Evolutionary conservation across 2,329 filamentous ascomycete species (phyloP), one percentile per base, ranked within the genome.

Genomic region (Cadophora gregata): DNA sequence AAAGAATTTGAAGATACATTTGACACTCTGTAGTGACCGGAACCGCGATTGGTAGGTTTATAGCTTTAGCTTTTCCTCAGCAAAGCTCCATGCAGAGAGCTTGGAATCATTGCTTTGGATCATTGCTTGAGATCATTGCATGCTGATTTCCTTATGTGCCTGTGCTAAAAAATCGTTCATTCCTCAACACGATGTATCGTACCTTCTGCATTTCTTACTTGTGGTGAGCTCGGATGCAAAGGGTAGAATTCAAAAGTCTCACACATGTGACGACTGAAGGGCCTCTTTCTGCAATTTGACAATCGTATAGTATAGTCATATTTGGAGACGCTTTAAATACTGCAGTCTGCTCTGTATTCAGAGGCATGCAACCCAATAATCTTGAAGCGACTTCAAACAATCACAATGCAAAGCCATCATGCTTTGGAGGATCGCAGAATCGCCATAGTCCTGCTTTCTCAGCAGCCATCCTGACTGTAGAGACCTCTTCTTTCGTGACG

Each of bases 391-490:
- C 19, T 12, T 21, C 25, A 12, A 3, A 12, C n/a, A 29, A 33
- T 33, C 55, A 58, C 38, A 63, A 31, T 38, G 59, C 48, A 56
- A 73, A 75, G 0, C 72, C 73, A 69, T 76, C 73, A 62, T 76
- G 72, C 53, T 61, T 72, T 33, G 74, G 72, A 47, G 84, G 81
- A 66, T 96, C 92, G 66, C 90, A 88, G 76, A 96, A 93, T 24
- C 92, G 83, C 92, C 92, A 96, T 21, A 96, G 79, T 0, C 93
- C 92, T 53, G 89, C 90, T 45, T 86, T 81, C 72, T 88, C 83
- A 0, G 92, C 93, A 2, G 90, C 91, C 71, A 83, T 83, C 64
- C 86, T 84, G 1, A 95, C 90, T 4, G 80, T 81, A 0, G 84
- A 86, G 8, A 95, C 79, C 76, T 96, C 92, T 1, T 87, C 81